Evolutionary conservation across 345 rosid genomes (phyloP).

Genomic region (Nephelium lappaceum): DNA sequence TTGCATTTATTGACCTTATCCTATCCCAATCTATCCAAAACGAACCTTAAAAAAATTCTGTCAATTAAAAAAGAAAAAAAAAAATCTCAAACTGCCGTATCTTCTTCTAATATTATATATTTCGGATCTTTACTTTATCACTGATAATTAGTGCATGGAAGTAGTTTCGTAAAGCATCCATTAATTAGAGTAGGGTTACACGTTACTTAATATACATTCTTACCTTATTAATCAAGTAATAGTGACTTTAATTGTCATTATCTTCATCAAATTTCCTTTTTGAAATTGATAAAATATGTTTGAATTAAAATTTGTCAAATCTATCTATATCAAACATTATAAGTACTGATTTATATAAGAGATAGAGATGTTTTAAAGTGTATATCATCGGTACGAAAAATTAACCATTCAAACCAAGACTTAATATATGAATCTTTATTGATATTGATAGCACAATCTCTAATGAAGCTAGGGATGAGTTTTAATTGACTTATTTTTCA

Average conservation of each 20-base stretch:
- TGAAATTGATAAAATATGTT: too few species aligned
- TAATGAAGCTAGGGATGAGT: neutral
- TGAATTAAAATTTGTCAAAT: too few species aligned
- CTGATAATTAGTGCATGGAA: neutral
- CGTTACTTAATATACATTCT: too few species aligned
- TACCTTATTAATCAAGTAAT: too few species aligned
- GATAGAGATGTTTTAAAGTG: too few species aligned
- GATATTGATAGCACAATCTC: neutral
- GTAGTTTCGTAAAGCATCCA: neutral
- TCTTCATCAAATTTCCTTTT: too few species aligned
- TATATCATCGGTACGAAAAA: too few species aligned
- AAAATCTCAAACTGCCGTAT: neutral
- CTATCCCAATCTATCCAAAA: constrained; percentile 31
- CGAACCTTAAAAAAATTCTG: constrained; percentile 22
- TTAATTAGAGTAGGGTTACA: too few species aligned
- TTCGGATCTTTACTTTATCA: neutral
- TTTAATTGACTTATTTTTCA: neutral
- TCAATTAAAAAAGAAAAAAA: neutral
- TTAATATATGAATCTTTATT: neutral
- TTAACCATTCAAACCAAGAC: neutral
- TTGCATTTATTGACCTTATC: constrained; percentile 13
- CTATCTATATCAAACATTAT: too few species aligned
- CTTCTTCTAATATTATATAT: neutral
- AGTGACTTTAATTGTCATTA: too few species aligned
- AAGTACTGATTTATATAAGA: too few species aligned